Evolutionary conservation across 2,329 filamentous ascomycete genomes (phyloP).

Genomic region (Fusarium solani-melongenae): DNA sequence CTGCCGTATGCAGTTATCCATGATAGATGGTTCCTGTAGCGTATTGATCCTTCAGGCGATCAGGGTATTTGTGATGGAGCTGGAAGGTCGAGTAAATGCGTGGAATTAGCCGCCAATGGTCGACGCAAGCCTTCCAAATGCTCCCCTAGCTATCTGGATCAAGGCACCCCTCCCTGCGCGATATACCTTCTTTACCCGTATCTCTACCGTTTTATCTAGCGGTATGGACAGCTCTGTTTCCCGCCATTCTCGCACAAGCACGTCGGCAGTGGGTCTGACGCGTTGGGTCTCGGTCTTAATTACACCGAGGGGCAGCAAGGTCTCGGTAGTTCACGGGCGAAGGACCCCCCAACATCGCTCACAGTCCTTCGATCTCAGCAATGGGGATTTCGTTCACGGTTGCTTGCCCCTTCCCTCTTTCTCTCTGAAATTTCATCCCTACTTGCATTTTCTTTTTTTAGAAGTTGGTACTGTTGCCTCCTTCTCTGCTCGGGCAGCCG

Average conservation of each 20-base stretch:
- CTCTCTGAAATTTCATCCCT: not conserved
- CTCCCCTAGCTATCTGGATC: not conserved
- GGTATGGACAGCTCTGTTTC: not conserved
- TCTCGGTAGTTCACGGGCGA: not conserved
- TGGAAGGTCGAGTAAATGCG: not conserved
- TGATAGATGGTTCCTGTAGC: not conserved
- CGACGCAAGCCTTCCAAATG: not conserved
- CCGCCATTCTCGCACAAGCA: not conserved
- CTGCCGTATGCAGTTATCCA: not conserved
- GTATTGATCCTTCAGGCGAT: not conserved
- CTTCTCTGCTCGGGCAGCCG: not conserved
- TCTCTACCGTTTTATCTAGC: not conserved
- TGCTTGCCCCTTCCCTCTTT: not conserved
- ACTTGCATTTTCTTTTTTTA: not conserved
- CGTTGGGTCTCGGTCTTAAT: not conserved
- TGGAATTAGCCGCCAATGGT: not conserved
- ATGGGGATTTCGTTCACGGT: not conserved
- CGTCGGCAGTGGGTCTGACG: not conserved
- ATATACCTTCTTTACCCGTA: not conserved
- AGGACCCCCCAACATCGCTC: not conserved
- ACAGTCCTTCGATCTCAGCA: not conserved
- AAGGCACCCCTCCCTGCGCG: not conserved
- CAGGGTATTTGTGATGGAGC: not conserved
- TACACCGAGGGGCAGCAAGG: not conserved
- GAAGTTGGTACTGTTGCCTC: not conserved